Evolutionary conservation across 169 alveolate genomes (phyloP).

Genomic region (Plasmodium vivax): DNA sequence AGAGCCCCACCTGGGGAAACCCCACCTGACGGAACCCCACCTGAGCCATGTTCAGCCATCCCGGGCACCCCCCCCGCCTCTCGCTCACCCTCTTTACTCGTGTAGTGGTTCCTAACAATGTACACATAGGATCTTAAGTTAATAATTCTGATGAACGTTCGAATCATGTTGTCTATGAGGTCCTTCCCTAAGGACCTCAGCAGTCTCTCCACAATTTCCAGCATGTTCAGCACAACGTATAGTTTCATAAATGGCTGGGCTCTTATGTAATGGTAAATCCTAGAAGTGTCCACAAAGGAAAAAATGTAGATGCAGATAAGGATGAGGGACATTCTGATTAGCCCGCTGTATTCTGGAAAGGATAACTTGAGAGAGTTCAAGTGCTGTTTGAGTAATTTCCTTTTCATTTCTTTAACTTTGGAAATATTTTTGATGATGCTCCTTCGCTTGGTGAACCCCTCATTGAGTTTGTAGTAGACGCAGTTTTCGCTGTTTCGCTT

Average conservation of each 20-base stretch:
- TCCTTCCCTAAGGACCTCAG: conserved; percentile 91
- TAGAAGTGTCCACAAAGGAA: conserved; percentile 87
- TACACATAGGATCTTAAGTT: conserved; percentile 52
- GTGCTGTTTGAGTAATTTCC: conserved; percentile 41
- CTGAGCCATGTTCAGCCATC: background rate
- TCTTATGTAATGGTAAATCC: conserved; percentile 90
- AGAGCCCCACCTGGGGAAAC: background rate
- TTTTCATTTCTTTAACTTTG: conserved; percentile 51
- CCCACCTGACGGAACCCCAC: background rate
- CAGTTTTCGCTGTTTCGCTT: conserved; percentile 20
- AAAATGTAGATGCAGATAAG: conserved; percentile 83
- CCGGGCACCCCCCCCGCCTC: background rate
- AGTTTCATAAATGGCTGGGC: conserved; percentile 91
- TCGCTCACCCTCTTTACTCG: background rate
- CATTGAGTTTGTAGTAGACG: conserved; percentile 11
- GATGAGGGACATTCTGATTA: conserved; percentile 83
- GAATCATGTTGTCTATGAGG: conserved; percentile 84
- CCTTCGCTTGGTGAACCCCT: background rate
- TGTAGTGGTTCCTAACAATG: conserved; percentile 22
- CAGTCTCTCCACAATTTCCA: conserved; percentile 90
- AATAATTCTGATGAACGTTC: conserved; percentile 75
- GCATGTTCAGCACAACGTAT: conserved; percentile 91
- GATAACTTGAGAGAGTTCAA: conserved; percentile 63
- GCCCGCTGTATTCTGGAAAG: conserved; percentile 81
- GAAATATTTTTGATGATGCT: conserved; percentile 22